Conservation (phyloP, 257 asterid genomes). For the Primulina tabacum region DNA sequence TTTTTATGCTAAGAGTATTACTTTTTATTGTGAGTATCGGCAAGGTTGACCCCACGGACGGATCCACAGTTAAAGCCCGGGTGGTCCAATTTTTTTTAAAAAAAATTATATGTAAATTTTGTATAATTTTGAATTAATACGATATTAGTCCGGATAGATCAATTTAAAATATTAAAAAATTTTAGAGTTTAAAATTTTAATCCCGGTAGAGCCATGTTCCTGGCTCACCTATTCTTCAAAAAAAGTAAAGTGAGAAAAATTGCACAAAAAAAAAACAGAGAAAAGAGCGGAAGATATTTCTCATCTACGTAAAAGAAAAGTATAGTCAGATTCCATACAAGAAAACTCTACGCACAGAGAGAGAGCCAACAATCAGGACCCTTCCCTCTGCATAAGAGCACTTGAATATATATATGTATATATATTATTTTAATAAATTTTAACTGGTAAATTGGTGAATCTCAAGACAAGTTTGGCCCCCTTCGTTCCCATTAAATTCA, state of each 20-base stretch:
- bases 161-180: no score
- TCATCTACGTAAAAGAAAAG: conserved; percentile 28
- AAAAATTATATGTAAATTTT: no score
- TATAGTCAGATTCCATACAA: conserved; percentile 12
- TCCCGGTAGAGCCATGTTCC: no score
- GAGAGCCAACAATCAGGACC: neutral
- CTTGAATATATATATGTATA: neutral
- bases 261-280: neutral
- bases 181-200: no score
- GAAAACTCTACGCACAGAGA: neutral
- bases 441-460: conserved; percentile 27
- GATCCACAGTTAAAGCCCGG: no score
- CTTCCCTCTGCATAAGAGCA: neutral
- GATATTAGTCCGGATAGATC: no score
- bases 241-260: neutral
- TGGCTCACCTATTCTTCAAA: no score
- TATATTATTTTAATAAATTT: neutral
- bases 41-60: no score
- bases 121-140: no score
- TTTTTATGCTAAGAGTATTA: no score
- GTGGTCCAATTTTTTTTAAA: no score
- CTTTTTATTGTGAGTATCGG: no score
- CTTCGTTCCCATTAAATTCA: conserved; percentile 21
- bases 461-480: conserved; percentile 27
- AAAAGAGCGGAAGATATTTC: conserved; percentile 29